phyloP scores from a whole-genome alignment of 2,329 filamentous ascomycete genomes.

The Colletotrichum orchidophilum region DNA sequence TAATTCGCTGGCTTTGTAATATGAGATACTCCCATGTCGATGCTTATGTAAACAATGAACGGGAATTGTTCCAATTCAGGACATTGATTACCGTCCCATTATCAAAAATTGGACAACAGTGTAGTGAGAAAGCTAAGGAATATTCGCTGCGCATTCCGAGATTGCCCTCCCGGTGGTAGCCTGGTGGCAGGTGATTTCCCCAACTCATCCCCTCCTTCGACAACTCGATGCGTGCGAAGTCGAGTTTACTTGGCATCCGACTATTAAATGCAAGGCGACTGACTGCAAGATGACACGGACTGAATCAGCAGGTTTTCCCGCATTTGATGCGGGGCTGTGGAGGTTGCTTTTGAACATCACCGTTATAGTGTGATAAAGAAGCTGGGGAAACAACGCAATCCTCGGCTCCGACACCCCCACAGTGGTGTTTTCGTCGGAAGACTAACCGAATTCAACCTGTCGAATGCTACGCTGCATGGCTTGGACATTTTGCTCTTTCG shows the following conservation, averaged over 20 bases:
- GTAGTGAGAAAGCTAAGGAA: too few species aligned
- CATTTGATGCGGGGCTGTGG: neutral
- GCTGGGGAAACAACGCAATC: neutral
- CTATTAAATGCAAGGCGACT: neutral
- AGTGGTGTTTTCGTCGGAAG: neutral
- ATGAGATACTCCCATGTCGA: too few species aligned
- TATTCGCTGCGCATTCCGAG: too few species aligned
- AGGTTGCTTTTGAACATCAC: neutral
- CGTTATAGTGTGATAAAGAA: neutral
- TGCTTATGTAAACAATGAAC: too few species aligned
- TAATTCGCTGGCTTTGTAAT: too few species aligned
- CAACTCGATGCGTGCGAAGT: neutral
- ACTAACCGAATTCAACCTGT: neutral
- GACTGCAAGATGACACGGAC: neutral
- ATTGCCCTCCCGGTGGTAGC: too few species aligned
- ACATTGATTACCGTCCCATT: too few species aligned
- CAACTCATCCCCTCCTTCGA: neutral
- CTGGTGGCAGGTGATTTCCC: too few species aligned
- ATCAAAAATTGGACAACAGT: too few species aligned
- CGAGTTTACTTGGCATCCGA: neutral
- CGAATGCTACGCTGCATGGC: neutral
- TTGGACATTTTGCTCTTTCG: neutral
- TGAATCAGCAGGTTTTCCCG: neutral
- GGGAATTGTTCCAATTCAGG: too few species aligned
- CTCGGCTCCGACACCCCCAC: conserved; percentile 11